phyloP scores from a whole-genome alignment of 257 asterid species.

The Solanum virginianum region DNA sequence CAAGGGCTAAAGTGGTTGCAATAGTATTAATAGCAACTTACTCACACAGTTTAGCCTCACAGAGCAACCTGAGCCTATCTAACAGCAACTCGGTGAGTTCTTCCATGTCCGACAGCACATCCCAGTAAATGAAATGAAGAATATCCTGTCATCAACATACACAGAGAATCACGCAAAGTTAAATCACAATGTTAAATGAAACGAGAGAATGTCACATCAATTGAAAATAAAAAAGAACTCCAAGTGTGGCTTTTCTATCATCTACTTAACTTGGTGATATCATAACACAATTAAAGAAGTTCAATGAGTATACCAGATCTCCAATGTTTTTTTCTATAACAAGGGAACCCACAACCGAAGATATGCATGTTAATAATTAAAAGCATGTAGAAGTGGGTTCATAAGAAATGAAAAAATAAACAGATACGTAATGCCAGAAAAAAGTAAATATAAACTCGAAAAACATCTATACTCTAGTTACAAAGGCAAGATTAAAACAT shows the following conservation, averaged over 20 bases:
- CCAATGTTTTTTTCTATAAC: background rate
- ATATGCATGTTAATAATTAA: too few species aligned
- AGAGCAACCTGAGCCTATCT: too few species aligned
- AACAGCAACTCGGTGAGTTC: constrained; percentile 89
- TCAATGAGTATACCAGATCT: background rate
- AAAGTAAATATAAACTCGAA: background rate
- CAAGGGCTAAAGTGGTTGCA: too few species aligned
- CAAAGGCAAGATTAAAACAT: background rate
- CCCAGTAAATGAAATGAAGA: constrained; percentile 87
- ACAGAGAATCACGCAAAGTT: background rate
- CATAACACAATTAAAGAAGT: background rate
- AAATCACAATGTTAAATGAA: background rate
- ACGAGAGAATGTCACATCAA: background rate
- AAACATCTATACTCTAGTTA: background rate
- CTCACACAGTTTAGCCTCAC: too few species aligned
- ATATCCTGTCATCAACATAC: constrained; percentile 45
- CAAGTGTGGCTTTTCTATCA: background rate
- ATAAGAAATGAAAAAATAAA: background rate
- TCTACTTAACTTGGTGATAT: background rate
- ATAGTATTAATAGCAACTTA: too few species aligned
- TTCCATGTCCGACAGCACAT: constrained; percentile 70
- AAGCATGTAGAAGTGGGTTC: background rate
- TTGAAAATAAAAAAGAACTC: background rate
- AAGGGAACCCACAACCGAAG: background rate
- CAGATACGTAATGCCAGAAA: background rate